Conservation (phyloP, 2,329 filamentous ascomycete genomes). For the Aspergillus aculeatinus region DNA sequence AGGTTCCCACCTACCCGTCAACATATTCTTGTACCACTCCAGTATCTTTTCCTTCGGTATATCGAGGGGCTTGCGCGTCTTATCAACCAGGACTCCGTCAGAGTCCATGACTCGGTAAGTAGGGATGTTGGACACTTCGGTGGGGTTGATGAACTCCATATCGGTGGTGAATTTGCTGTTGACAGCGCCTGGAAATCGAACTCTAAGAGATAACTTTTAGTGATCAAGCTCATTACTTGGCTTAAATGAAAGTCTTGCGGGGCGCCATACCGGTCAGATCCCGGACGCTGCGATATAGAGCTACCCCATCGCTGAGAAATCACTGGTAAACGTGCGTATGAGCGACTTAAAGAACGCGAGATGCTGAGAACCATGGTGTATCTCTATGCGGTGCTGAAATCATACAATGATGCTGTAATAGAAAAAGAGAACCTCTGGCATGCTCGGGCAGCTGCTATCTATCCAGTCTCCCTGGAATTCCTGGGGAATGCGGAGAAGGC, state of each 20-base stretch:
- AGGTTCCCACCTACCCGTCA: slow-evolving; percentile 47
- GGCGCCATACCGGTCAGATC: slow-evolving; percentile 56
- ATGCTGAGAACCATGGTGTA: neutral
- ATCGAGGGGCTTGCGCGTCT: slow-evolving; percentile 63
- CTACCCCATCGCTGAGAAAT: slow-evolving; percentile 48
- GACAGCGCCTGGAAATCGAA: slow-evolving; percentile 85
- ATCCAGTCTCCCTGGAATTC: neutral
- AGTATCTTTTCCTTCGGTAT: slow-evolving; percentile 63
- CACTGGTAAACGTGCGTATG: neutral
- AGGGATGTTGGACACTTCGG: slow-evolving; percentile 71
- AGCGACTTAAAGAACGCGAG: slow-evolving; percentile 1
- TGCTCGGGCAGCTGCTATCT: neutral
- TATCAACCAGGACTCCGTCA: slow-evolving; percentile 78
- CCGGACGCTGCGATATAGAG: slow-evolving; percentile 58
- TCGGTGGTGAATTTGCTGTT: slow-evolving; percentile 87
- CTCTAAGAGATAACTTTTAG: slow-evolving; percentile 38
- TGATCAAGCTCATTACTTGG: slow-evolving; percentile 3
- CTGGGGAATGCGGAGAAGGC: slow-evolving; percentile 7
- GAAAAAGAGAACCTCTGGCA: neutral
- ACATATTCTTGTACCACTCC: slow-evolving; percentile 64
- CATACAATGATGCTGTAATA: neutral
- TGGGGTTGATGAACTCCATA: slow-evolving; percentile 74
- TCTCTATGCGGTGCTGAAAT: neutral
- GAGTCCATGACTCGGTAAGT: slow-evolving; percentile 93
- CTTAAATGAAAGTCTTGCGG: neutral